Evolutionary conservation across 1,284 basidiomycete genomes (phyloP).

Genomic region (Leucoagaricus sp.): DNA sequence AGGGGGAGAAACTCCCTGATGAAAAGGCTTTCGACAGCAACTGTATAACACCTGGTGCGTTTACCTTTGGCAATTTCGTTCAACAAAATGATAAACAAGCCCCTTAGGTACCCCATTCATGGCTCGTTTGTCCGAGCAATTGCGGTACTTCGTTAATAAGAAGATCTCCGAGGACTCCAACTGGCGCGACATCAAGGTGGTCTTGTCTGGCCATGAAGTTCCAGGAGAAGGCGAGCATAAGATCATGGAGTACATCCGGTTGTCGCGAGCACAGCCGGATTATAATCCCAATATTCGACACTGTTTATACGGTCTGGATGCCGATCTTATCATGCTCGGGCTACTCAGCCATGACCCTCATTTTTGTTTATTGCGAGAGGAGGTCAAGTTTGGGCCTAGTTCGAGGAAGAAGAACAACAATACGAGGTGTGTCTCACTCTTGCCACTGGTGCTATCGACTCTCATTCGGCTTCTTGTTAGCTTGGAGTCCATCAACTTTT

Average conservation of each 20-base stretch:
- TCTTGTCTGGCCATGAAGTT: conserved; percentile 97
- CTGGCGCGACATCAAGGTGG: conserved; percentile 92
- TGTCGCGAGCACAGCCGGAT: conserved; percentile 91
- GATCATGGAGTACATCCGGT: conserved; percentile 99
- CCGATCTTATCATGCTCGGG: conserved; percentile 98
- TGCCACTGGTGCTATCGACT: neutral
- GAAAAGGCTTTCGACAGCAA: conserved; percentile 98
- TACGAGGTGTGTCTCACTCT: conserved; percentile 53
- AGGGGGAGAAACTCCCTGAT: conserved; percentile 90
- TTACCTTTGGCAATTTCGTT: conserved; percentile 1
- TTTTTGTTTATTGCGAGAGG: conserved; percentile 96
- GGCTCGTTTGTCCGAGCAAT: conserved; percentile 86
- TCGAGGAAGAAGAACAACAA: conserved; percentile 69
- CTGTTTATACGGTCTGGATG: conserved; percentile 97
- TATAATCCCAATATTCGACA: conserved; percentile 95
- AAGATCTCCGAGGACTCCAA: conserved; percentile 95
- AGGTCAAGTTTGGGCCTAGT: conserved; percentile 95
- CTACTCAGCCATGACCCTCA: conserved; percentile 98
- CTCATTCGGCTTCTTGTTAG: conserved; percentile 39
- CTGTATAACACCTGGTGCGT: conserved; percentile 95
- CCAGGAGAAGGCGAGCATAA: conserved; percentile 99
- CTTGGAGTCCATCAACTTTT: conserved; percentile 90
- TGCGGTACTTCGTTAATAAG: conserved; percentile 97
- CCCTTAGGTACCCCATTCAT: conserved; percentile 91
- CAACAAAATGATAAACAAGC: neutral